Percentiles rank a stretch among this genome's conserved stretches.
Conservation (phyloP, 306 rosid genomes). For the Cicer cuneatum region DNA sequence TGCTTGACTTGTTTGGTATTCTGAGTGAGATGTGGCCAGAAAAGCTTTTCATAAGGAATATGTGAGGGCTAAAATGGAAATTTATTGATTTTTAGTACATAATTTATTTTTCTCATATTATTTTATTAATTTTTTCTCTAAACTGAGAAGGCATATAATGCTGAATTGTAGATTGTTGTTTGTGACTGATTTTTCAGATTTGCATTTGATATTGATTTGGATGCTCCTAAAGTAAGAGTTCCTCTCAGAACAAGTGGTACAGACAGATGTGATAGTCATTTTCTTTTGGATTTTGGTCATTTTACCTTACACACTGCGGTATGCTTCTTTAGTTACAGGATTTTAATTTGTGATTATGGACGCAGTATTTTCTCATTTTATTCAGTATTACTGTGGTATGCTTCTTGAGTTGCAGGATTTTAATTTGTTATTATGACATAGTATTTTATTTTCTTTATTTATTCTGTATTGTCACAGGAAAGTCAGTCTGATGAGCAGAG, state of each 20-base stretch:
- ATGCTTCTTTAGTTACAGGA: conserved; percentile 41
- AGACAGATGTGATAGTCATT: conserved; percentile 77
- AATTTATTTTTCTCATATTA: not conserved
- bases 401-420: conserved; percentile 33
- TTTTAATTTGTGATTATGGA: conserved; percentile 41
- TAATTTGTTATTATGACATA: conserved; percentile 39
- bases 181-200: conserved; percentile 67
- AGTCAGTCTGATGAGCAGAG: conserved; percentile 67
- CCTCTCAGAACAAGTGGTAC: conserved; percentile 76
- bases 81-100: not conserved
- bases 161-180: conserved; percentile 35
- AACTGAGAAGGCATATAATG: conserved; percentile 12
- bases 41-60: not conserved
- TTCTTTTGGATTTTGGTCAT: conserved; percentile 96
- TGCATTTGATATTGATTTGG: conserved; percentile 94
- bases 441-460: conserved; percentile 46
- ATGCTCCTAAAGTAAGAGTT: conserved; percentile 97
- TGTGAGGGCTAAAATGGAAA: not conserved
- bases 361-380: conserved; percentile 44
- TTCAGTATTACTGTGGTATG: conserved; percentile 66
- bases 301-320: conserved; percentile 89
- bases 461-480: conserved; percentile 61
- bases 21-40: conserved; percentile 16
- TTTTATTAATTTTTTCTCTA: conserved; percentile 7
- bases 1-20: conserved; percentile 31